Evolutionary conservation across 768 basidiomycete genomes (phyloP).

Genomic region (Naganishia friedmannii): DNA sequence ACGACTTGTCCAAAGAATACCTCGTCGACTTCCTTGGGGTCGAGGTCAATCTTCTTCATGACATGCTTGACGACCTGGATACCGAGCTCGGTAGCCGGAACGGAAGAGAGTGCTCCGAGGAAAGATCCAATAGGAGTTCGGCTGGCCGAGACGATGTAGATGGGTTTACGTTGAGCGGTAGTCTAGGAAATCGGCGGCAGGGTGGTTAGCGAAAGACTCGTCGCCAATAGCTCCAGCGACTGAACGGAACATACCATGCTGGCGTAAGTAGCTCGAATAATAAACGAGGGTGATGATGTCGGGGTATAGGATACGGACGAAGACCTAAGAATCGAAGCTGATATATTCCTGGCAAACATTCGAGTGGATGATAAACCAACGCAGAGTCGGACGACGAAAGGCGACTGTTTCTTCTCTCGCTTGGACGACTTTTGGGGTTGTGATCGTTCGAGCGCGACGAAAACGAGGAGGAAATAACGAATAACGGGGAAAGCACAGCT

Average conservation of each 20-base stretch:
- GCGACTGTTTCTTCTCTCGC: constrained; percentile 13
- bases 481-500: not conserved
- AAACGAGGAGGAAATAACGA: not conserved
- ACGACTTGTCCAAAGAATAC: constrained; percentile 97
- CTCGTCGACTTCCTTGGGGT: constrained; percentile 83
- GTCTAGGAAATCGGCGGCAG: not conserved
- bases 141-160: constrained; percentile 78
- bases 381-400: not conserved
- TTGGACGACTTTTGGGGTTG: constrained; percentile 20
- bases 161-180: constrained; percentile 27
- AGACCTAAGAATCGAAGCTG: constrained; percentile 15
- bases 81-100: constrained; percentile 90
- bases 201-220: not conserved
- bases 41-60: constrained; percentile 71
- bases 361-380: not conserved
- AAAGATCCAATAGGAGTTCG: constrained; percentile 92
- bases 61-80: constrained; percentile 84
- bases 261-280: constrained; percentile 8
- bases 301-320: constrained; percentile 18
- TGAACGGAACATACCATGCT: constrained; percentile 6
- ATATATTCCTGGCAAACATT: constrained; percentile 20
- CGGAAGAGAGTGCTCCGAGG: constrained; percentile 79
- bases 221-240: too few species aligned
- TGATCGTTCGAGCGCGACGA: constrained; percentile 14
- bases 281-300: constrained; percentile 9